phyloP scores from a whole-genome alignment of 331 rosid species.

The Arachis monticola region DNA sequence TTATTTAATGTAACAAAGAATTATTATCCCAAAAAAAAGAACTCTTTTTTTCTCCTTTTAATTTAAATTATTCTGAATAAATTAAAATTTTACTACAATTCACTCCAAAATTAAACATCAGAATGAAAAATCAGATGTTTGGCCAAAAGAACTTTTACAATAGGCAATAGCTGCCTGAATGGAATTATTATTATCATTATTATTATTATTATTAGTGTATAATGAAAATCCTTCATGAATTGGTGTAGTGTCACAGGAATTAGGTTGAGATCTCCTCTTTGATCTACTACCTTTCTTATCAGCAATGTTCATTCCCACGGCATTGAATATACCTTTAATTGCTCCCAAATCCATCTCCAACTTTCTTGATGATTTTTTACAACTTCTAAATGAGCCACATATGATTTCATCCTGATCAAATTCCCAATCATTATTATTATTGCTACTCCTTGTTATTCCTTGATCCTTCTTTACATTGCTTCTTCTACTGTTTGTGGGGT shows the following conservation, averaged over 20 bases:
- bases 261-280: slow-evolving; percentile 47
- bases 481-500: slow-evolving; percentile 8
- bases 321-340: slow-evolving; percentile 50
- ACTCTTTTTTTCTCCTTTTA: no score
- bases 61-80: no score
- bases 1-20: no score
- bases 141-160: slow-evolving; percentile 57
- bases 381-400: slow-evolving; percentile 11
- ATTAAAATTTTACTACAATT: no score
- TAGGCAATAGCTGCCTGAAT: slow-evolving; percentile 68
- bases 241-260: slow-evolving; percentile 53
- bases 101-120: background rate
- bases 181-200: background rate
- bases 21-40: no score
- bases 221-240: slow-evolving; percentile 47
- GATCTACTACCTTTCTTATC: slow-evolving; percentile 37
- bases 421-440: slow-evolving; percentile 28
- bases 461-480: background rate
- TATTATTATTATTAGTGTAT: slow-evolving; percentile 37
- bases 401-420: slow-evolving; percentile 6
- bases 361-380: slow-evolving; percentile 27
- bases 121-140: slow-evolving; percentile 44
- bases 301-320: slow-evolving; percentile 37
- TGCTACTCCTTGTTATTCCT: background rate
- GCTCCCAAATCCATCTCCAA: slow-evolving; percentile 55